Base-by-base conservation (phyloP, 2,329 filamentous ascomycete genomes). In the Pseudogymnoascus destructans region DNA sequence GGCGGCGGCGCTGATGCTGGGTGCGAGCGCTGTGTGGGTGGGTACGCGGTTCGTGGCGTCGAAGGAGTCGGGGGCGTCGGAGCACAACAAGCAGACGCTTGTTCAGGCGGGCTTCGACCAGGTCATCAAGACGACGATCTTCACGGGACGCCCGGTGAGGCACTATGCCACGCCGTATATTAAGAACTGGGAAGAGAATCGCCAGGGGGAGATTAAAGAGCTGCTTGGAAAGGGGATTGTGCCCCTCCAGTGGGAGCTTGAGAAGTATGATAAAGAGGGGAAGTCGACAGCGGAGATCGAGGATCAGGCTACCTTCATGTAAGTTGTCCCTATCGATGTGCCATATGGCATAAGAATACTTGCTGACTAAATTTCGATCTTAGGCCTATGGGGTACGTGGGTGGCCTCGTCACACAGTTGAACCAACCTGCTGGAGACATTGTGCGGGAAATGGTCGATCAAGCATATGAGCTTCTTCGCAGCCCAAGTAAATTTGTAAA, bases 21-120 rank as follows among this genome's bases (percentile, higher is more conserved):
- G 93, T 65, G 93, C 93, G 58, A 81, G 80, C 61, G 93, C 84
- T 67, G 93, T 97, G 65, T 98, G 93, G 93, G 86, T 98, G 64
- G 93, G 93, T 70, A 98, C 93, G 35, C 84, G 93, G 64, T 98
- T 98, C 77, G 86, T 98, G 64, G 82, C 98, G 60, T 85, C 84
- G 58, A 88, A 96, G 65, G 93, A 98, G 78, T 93, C 93, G 58
- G 92, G 93, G 68, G 93, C 93, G 8, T 88, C 93, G 65, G 85
- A 89, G 73, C 82, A 87, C 49, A 93, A 97, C 79, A 93, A 97
- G 77, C 92, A 97, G 70, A 89, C 92, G 61, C 93, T 58, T 55
- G 38, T 55, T 67, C 95, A 90, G 38, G 82, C 91, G 55, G 81
- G 86, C 66, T 95, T 91, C 72, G 88, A 95, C 73, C 91, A 96